Base-by-base conservation (phyloP, 148 eudicot species). In the Fagopyrum homotropicum region DNA sequence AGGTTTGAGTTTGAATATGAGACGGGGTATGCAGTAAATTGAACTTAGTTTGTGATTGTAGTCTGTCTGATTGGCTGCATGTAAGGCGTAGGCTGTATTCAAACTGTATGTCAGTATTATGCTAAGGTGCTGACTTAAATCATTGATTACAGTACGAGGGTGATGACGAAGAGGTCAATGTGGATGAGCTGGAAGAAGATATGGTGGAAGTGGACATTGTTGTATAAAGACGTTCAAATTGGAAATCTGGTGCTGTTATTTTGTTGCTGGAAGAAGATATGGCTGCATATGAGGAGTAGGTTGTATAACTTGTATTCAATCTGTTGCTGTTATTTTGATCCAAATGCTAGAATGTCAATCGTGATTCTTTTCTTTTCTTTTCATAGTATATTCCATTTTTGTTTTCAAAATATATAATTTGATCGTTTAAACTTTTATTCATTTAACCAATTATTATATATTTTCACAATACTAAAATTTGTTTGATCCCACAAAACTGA, bases 111-210 rank as follows among this genome's bases (percentile, higher is more conserved):
- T 35, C 3, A 35, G 40, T 35, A 35, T 45, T 29, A 22, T 64
- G 35, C 16, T 17, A 26, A 2, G 73, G 47, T 49, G 45, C 19
- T 66, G 40, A 45, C 22, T 7, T 45, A 26, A 74, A 69, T 71
- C 16, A 60, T 64, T 75, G 57, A 40, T 64, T 85, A 85, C 93
- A 93, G 98, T 84, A 85, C 71, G 75, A 80, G 74, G 93, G 81
- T 22, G 82, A 82, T 10, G 86, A 89, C 64, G 89, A 85, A 82
- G 78, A 77, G 14, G 86, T 87, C 7, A 84, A 86, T 55, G 82
- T 81, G 72, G 90, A 84, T 55, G 89, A 75, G 35, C 55, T 72
- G 63, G 93, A 90, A 72, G 90, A 89, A 69, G 96, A 86, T 48
- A 16, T 68, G 40, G 84, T 81, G 43, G 91, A 88, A 64, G 89